Evolutionary conservation across 768 basidiomycete species (phyloP).

Genomic region (Psilocybe azurescens): DNA sequence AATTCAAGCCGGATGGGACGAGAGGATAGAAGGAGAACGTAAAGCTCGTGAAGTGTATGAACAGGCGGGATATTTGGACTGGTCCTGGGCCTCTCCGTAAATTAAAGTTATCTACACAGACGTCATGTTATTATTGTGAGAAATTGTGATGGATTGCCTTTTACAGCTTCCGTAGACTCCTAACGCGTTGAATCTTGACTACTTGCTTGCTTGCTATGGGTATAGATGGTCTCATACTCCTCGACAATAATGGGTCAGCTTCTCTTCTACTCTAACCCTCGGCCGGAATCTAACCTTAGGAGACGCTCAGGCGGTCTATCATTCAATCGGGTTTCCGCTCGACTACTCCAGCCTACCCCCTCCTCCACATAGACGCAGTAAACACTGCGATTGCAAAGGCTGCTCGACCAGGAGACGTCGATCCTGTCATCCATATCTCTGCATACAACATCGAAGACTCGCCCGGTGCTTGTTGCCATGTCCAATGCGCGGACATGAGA

Average conservation of each 20-base stretch:
- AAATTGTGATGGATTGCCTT: constrained; percentile 3
- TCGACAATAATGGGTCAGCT: constrained; percentile 76
- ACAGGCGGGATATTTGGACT: constrained; percentile 59
- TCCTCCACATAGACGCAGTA: constrained; percentile 85
- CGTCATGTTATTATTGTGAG: constrained; percentile 1
- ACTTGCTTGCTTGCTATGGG: constrained; percentile 50
- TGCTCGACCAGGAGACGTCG: constrained; percentile 57
- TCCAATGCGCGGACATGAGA: constrained; percentile 75
- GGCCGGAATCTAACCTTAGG: constrained; percentile 21
- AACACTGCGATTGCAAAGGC: constrained; percentile 74
- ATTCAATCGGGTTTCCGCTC: constrained; percentile 91
- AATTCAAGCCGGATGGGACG: constrained; percentile 43
- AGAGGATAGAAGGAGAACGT: constrained; percentile 50
- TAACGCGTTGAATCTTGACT: neutral
- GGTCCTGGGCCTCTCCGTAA: constrained; percentile 74
- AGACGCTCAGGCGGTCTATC: constrained; percentile 64
- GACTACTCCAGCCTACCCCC: constrained; percentile 75
- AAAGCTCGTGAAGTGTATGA: constrained; percentile 48
- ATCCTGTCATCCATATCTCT: constrained; percentile 76
- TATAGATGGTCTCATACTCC: constrained; percentile 82
- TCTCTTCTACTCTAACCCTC: neutral
- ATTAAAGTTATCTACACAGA: neutral
- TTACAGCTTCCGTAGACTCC: neutral
- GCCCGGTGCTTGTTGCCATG: constrained; percentile 85
- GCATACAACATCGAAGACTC: constrained; percentile 47